Conservation (phyloP, 176 grass and related monocot species). For the Tillandsia leiboldiana region DNA sequence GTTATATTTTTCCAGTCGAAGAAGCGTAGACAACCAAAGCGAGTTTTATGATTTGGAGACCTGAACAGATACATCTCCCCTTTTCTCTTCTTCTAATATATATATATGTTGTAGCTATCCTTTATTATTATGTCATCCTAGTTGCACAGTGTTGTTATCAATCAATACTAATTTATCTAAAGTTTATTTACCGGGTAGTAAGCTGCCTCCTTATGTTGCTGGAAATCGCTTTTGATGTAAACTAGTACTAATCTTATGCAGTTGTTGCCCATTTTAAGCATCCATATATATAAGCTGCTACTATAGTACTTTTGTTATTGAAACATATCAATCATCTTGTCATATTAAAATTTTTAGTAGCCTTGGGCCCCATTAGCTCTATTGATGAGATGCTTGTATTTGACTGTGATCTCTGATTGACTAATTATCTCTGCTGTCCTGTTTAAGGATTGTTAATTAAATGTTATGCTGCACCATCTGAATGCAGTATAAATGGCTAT, state of each 20-base stretch:
- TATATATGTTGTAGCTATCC: background rate
- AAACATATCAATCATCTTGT: constrained; percentile 1
- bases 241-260: constrained; percentile 6
- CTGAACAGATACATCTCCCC: constrained; percentile 9
- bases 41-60: background rate
- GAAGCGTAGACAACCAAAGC: background rate
- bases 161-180: background rate
- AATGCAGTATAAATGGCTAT: background rate
- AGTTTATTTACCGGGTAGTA: background rate
- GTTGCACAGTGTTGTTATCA: background rate
- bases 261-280: background rate
- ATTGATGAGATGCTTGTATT: constrained; percentile 1
- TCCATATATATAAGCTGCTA: background rate
- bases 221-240: constrained; percentile 9
- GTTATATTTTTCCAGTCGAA: background rate
- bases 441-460: background rate
- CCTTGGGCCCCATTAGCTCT: background rate
- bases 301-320: background rate
- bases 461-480: background rate
- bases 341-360: background rate
- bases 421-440: background rate
- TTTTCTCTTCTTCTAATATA: background rate
- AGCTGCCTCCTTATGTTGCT: background rate
- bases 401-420: constrained; percentile 7
- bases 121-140: constrained; percentile 6